phyloP scores from a whole-genome alignment of 1,139 yeast genomes.

The Yamadazyma oceani region DNA sequence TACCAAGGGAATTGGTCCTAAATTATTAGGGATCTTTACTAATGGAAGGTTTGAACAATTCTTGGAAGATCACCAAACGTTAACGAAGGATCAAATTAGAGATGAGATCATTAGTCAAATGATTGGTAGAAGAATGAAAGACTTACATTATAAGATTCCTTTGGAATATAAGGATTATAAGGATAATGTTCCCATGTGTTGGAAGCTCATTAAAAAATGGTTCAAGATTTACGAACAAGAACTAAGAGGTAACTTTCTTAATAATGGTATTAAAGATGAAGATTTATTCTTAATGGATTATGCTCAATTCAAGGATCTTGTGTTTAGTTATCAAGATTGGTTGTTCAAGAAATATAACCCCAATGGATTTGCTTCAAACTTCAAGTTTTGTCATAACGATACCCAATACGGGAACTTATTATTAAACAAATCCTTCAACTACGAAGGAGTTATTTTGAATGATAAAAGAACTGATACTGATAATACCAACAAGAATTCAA shows the following conservation, averaged over 20 bases:
- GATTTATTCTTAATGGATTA: slow-evolving; percentile 52
- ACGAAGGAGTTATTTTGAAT: slow-evolving; percentile 36
- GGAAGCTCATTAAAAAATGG: slow-evolving; percentile 79
- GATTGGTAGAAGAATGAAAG: slow-evolving; percentile 96
- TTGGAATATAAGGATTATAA: slow-evolving; percentile 51
- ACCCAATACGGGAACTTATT: slow-evolving; percentile 93
- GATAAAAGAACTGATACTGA: slow-evolving; percentile 18
- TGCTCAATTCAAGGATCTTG: slow-evolving; percentile 44
- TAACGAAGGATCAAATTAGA: slow-evolving; percentile 71
- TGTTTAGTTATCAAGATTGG: slow-evolving; percentile 61
- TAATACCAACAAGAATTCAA: slow-evolving; percentile 1
- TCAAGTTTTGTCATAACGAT: slow-evolving; percentile 90
- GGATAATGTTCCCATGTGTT: slow-evolving; percentile 59
- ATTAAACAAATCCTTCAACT: slow-evolving; percentile 42
- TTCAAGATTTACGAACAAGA: slow-evolving; percentile 49
- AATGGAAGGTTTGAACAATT: slow-evolving; percentile 95
- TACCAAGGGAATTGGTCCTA: slow-evolving; percentile 80
- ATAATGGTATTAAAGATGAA: slow-evolving; percentile 30
- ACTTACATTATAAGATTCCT: slow-evolving; percentile 79
- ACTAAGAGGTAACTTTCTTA: slow-evolving; percentile 27
- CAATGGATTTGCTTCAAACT: slow-evolving; percentile 41
- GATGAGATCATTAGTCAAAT: slow-evolving; percentile 75
- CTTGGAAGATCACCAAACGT: slow-evolving; percentile 73
- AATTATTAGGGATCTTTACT: slow-evolving; percentile 79
- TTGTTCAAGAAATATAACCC: slow-evolving; percentile 53